Base-by-base conservation (phyloP, 192 early-diverging fungal genomes). In the Rhizophagus clarus region DNA sequence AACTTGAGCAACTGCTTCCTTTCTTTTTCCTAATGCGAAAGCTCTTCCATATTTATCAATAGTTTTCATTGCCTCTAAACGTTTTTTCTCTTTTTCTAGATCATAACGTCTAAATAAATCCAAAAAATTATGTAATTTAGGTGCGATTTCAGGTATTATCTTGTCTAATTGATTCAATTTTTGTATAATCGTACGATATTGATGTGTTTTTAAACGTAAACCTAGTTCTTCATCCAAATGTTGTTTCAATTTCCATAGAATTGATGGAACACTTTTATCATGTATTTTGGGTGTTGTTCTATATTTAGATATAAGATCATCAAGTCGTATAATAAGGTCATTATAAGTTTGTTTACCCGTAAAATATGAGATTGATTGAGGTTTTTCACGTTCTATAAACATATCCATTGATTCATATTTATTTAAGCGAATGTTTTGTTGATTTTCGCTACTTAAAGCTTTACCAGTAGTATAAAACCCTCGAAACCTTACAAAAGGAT, bases 331-430 rank as follows among this genome's bases (percentile, higher is more conserved):
- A 11, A 97, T 73, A n/a, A 92, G 82, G 42, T 93, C 89, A 82
- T 91, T 92, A 87, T 94, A 97, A 56, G 86, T 84, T 61, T 91
- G 91, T 85, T 95, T 96, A 0, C 92, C 92, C 40, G 95, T 97
- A 80, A 98, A 98, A 86, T 96, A 98, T 11, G 95, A 94, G 0
- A 93, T 83, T 12, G 94, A 91, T 34, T 82, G 83, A 20, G 93
- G 93, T 47, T 89, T 88, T 62, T 88, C 76, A 32, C 81, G 62
- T 7, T 85, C 84, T 26, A 71, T 63, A 34, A 88, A 82, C 32
- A 85, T 80, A 17, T 86, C 87, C 9, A 72, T 29, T 11, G 40
- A 40, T 28, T 72, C 71, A 56, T 56, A 20, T 56, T 56, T 56
- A 22, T 20, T 22, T 20, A 56, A 56, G 20, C 7, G 51, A 56